Percentiles rank a stretch among this genome's conserved stretches.
Conservation (phyloP, 2,329 filamentous ascomycete species). For the Diaporthe sp. region DNA sequence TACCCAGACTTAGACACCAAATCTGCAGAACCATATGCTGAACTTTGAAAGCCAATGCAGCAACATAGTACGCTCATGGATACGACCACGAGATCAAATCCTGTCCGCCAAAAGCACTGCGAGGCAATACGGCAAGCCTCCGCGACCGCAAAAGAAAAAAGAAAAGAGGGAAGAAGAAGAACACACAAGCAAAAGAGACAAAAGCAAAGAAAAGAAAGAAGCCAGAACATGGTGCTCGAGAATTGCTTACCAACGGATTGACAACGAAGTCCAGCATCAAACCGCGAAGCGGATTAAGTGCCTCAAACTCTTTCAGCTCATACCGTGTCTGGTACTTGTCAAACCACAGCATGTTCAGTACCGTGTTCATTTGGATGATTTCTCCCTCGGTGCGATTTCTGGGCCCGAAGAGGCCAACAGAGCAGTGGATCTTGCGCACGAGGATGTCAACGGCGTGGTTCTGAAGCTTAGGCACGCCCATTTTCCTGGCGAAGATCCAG, state of each 20-base stretch:
- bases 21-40: too few relatives aligned
- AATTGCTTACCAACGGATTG: neutral
- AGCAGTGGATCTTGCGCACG: neutral
- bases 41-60: neutral
- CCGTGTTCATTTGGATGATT: too few relatives aligned
- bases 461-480: neutral
- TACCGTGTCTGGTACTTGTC: neutral
- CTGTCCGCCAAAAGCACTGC: too few relatives aligned
- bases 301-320: neutral
- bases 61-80: neutral
- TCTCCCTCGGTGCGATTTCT: neutral
- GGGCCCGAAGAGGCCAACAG: neutral
- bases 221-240: too few relatives aligned
- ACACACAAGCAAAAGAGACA: neutral
- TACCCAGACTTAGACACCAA: neutral
- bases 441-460: neutral
- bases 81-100: too few relatives aligned
- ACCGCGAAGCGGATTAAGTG: neutral
- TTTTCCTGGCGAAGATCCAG: neutral
- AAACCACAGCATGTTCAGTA: neutral
- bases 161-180: neutral
- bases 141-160: neutral
- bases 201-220: neutral
- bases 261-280: neutral
- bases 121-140: too few relatives aligned